Conservation (phyloP, 345 rosid species). For the Rhodomyrtus tomentosa region DNA sequence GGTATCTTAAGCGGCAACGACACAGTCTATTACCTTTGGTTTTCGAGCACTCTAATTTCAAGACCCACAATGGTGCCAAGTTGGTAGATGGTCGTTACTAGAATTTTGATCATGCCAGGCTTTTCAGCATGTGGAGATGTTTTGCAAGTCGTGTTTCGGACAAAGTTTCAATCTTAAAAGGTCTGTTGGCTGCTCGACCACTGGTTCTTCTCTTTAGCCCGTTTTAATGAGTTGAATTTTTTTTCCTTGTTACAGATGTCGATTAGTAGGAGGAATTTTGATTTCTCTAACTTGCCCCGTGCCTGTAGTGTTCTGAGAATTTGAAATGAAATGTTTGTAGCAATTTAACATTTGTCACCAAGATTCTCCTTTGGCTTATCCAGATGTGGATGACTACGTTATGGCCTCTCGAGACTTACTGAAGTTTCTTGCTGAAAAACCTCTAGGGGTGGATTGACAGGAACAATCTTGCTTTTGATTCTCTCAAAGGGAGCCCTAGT, state of each 20-base stretch:
- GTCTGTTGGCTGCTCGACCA: neutral
- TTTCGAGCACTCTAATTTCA: neutral
- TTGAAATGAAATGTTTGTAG: neutral
- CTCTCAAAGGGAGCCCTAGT: neutral
- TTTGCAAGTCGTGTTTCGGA: neutral
- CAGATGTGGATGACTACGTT: neutral
- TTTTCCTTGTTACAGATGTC: neutral
- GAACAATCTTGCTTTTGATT: neutral
- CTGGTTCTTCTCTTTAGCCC: neutral
- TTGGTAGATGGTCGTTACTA: neutral
- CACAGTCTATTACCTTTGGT: neutral
- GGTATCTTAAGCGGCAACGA: constrained; percentile 5
- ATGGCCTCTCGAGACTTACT: neutral
- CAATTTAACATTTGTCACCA: neutral
- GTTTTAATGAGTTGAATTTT: neutral
- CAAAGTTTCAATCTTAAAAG: neutral
- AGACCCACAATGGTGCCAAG: neutral
- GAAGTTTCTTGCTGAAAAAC: neutral
- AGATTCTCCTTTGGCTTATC: neutral
- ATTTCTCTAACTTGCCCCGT: neutral
- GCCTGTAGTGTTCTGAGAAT: neutral
- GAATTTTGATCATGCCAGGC: neutral
- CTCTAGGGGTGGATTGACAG: neutral
- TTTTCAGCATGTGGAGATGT: neutral
- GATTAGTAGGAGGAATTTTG: neutral